Conservation (phyloP, 768 basidiomycete genomes). For the Rickenella mellea region DNA sequence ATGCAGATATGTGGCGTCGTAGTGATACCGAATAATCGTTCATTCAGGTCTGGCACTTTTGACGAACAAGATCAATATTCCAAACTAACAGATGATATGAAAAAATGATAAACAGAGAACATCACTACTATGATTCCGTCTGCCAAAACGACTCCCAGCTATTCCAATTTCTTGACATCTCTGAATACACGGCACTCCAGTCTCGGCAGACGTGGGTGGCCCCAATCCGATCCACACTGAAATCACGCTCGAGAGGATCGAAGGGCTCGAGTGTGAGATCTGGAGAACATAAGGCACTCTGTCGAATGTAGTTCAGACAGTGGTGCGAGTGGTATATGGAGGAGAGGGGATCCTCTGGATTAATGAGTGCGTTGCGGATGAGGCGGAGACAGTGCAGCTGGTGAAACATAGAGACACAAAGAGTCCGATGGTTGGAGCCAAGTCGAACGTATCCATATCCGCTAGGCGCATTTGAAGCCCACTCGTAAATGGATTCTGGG, state of each 20-base stretch:
- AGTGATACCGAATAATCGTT: too few species aligned
- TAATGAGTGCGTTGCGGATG: constrained; percentile 19
- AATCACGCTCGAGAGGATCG: too few species aligned
- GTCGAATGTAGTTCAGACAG: constrained; percentile 28
- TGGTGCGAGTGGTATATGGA: constrained; percentile 11
- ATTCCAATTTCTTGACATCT: constrained; percentile 3
- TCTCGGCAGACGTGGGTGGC: neutral
- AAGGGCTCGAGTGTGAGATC: constrained; percentile 22
- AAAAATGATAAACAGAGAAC: too few species aligned
- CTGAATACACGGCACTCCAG: constrained; percentile 1
- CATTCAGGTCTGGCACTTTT: too few species aligned
- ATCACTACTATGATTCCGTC: too few species aligned
- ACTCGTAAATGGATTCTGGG: neutral
- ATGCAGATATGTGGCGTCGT: too few species aligned
- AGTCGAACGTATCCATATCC: constrained; percentile 19
- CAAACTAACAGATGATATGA: too few species aligned
- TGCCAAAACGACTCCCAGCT: too few species aligned
- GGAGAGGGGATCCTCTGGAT: neutral
- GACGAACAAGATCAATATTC: too few species aligned
- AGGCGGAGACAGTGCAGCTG: constrained; percentile 37
- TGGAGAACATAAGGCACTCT: constrained; percentile 19
- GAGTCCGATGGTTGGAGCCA: constrained; percentile 23
- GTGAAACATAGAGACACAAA: constrained; percentile 33
- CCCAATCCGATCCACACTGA: too few species aligned
- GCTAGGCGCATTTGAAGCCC: neutral